phyloP scores from a whole-genome alignment of 148 eudicot species.

The Rheum nobile region DNA sequence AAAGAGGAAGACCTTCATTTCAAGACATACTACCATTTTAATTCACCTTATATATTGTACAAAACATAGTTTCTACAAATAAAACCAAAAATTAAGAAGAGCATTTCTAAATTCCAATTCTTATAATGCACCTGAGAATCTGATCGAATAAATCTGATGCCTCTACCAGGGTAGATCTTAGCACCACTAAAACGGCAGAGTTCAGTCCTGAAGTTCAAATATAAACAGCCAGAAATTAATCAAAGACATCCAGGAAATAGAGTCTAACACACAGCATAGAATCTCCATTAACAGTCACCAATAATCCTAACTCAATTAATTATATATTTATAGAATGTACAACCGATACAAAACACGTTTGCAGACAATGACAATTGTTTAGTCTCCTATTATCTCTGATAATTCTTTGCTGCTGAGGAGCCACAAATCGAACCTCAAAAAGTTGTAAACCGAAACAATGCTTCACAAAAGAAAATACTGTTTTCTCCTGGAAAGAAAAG shows the following conservation, averaged over 20 bases:
- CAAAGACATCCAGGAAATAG: background rate
- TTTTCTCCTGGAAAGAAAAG: background rate
- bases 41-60: background rate
- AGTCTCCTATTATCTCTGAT: background rate
- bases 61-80: too few species aligned
- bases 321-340: background rate
- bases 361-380: background rate
- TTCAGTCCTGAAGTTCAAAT: constrained; percentile 4
- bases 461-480: too few species aligned
- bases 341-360: background rate
- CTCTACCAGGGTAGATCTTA: constrained; percentile 9
- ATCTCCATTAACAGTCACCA: background rate
- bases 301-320: background rate
- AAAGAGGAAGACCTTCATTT: constrained; percentile 47
- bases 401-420: background rate
- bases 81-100: background rate
- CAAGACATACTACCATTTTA: background rate
- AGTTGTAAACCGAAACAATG: too few species aligned
- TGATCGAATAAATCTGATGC: constrained; percentile 9
- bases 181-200: constrained; percentile 10
- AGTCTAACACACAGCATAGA: background rate
- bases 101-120: background rate
- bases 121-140: constrained; percentile 4
- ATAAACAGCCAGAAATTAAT: background rate
- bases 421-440: background rate